These are phyloP conservation scores for Aegilops sharonensis DNA, from an alignment of 176 grass and related monocot genomes.

Conservation along the genomic window DNA sequence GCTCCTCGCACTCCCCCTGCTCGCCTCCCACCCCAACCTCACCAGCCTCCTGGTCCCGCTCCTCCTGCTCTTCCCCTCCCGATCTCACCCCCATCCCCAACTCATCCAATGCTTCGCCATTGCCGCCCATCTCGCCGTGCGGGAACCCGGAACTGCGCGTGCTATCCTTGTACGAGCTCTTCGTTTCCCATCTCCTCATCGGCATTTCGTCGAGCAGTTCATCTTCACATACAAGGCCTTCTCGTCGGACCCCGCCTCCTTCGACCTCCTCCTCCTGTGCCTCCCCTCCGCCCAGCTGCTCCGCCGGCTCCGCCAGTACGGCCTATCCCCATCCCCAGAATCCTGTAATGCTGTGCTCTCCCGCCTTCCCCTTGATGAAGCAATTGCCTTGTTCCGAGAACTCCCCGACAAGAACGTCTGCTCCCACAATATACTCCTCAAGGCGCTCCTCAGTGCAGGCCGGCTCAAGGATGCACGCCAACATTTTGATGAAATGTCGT, in stretches of 20 bases:
- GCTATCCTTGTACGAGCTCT: constrained; percentile 44
- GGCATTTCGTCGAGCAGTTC: constrained; percentile 68
- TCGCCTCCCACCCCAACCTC: constrained; percentile 48
- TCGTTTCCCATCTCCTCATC: constrained; percentile 42
- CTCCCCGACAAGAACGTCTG: constrained; percentile 55
- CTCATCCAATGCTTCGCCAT: constrained; percentile 50
- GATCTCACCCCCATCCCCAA: constrained; percentile 36
- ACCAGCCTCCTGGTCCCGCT: constrained; percentile 48
- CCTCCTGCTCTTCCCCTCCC: constrained; percentile 46
- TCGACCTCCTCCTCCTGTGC: constrained; percentile 73
- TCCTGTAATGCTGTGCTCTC: constrained; percentile 66
- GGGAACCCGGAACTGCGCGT: constrained; percentile 34
- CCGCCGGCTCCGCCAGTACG: constrained; percentile 64
- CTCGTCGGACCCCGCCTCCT: constrained; percentile 71
- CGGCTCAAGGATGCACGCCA: constrained; percentile 51
- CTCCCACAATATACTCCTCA: constrained; percentile 81
- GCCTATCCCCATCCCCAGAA: constrained; percentile 56
- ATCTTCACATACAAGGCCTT: constrained; percentile 83
- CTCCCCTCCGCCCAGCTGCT: constrained; percentile 53
- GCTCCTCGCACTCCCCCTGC: constrained; percentile 55
- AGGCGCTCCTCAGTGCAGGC: constrained; percentile 39
- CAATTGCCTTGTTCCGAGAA: constrained; percentile 50
- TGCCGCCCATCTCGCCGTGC: constrained; percentile 51
- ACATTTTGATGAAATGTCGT: constrained; percentile 53
- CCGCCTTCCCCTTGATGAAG: constrained; percentile 52